Percentiles rank a stretch among this genome's conserved stretches.
These are phyloP conservation scores for Agarophyton chilense DNA, from an alignment of 23 red algal species.

Conservation along the genomic window DNA sequence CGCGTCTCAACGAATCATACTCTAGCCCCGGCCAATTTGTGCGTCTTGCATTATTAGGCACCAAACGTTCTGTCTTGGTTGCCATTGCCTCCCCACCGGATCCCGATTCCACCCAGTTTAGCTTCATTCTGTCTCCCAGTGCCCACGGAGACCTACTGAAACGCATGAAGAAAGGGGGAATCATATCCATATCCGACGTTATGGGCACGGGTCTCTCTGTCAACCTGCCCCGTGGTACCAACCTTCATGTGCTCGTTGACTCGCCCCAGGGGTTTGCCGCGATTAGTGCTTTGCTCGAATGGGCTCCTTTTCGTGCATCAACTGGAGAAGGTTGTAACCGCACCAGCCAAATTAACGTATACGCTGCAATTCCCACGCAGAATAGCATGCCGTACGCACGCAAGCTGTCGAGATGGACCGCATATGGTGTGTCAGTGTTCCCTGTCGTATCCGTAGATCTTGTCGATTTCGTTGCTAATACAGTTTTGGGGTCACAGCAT, in stretches of 20 bases:
- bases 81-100: slow-evolving; percentile 78
- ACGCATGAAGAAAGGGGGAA: neutral
- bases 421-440: slow-evolving; percentile 78
- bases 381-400: slow-evolving; percentile 57
- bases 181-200: slow-evolving; percentile 57
- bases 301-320: slow-evolving; percentile 68
- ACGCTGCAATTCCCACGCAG: slow-evolving; percentile 32
- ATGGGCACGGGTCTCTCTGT: slow-evolving; percentile 76
- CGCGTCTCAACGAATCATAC: slow-evolving; percentile 48
- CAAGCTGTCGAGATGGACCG: slow-evolving; percentile 72
- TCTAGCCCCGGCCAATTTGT: slow-evolving; percentile 79
- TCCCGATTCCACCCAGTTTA: slow-evolving; percentile 14
- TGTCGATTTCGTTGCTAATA: slow-evolving; percentile 33
- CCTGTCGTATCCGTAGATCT: slow-evolving; percentile 32
- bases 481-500: slow-evolving; percentile 4
- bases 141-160: neutral
- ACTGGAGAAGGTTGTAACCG: slow-evolving; percentile 82
- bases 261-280: slow-evolving; percentile 84
- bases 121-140: slow-evolving; percentile 23
- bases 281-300: slow-evolving; percentile 66
- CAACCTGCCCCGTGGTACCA: slow-evolving; percentile 6
- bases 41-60: neutral
- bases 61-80: slow-evolving; percentile 19
- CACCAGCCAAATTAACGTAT: slow-evolving; percentile 46
- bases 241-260: slow-evolving; percentile 79